Conservation (phyloP, 2,329 filamentous ascomycete species). For the Ophiostoma pallidulum region DNA sequence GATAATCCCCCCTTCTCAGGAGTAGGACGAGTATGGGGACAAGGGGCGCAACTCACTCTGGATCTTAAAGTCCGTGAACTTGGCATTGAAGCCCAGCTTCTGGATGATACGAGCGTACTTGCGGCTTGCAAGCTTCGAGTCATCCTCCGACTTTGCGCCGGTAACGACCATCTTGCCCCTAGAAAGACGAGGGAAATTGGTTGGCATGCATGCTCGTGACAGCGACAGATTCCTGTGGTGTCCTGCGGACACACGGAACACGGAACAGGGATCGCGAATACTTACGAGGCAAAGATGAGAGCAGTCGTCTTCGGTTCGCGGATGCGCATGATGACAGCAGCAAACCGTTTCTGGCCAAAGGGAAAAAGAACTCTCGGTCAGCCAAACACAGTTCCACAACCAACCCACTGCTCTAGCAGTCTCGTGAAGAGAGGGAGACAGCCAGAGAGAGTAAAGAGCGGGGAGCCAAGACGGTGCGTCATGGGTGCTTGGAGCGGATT, state of each 20-base stretch:
- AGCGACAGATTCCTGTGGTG: too few relatives aligned
- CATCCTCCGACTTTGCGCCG: slow-evolving; percentile 94
- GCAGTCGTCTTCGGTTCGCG: slow-evolving; percentile 98
- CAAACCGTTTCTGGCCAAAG: slow-evolving; percentile 64
- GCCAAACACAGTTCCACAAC: slow-evolving; percentile 12
- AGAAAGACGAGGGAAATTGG: not conserved
- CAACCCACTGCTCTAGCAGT: not conserved
- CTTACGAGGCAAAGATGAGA: slow-evolving; percentile 68
- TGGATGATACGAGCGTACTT: slow-evolving; percentile 99
- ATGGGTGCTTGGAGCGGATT: slow-evolving; percentile 5
- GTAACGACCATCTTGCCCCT: slow-evolving; percentile 99
- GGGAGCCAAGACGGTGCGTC: not conserved
- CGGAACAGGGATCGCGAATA: too few relatives aligned
- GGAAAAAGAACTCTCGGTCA: slow-evolving; percentile 5
- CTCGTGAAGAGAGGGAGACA: not conserved
- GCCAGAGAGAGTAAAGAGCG: not conserved
- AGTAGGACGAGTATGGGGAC: too few relatives aligned
- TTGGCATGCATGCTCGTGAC: too few relatives aligned
- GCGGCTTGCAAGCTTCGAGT: slow-evolving; percentile 90
- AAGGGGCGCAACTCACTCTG: slow-evolving; percentile 45
- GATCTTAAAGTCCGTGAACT: slow-evolving; percentile 99
- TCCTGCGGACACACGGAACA: too few relatives aligned
- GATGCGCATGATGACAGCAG: slow-evolving; percentile 99
- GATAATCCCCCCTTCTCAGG: too few relatives aligned
- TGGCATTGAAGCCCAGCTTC: slow-evolving; percentile 98